A percentile compares a stretch with the other conserved stretches of the same genome.
Evolutionary conservation across 495 filamentous ascomycete species (phyloP).

Genomic region (Cercophora newfieldiana): DNA sequence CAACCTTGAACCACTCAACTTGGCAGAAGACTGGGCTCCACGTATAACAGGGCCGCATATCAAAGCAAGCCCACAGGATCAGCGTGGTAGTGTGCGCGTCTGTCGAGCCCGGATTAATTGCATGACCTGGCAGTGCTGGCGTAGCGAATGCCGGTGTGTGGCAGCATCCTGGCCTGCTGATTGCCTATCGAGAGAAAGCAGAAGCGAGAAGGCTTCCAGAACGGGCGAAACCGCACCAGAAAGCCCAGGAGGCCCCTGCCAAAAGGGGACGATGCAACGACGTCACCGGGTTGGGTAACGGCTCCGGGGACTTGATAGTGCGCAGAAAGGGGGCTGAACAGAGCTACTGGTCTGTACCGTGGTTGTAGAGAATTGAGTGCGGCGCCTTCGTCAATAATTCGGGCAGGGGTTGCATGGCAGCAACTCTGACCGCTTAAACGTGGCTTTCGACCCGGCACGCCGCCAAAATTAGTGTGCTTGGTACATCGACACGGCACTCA

Average conservation of each 20-base stretch:
- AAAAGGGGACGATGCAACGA: neutral
- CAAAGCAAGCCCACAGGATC: neutral
- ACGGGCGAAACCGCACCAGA: neutral
- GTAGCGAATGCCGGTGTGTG: neutral
- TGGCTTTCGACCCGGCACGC: neutral
- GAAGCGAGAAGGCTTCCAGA: conserved; percentile 1
- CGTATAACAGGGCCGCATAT: neutral
- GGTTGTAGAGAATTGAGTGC: conserved; percentile 6
- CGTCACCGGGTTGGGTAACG: neutral
- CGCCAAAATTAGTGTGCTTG: neutral
- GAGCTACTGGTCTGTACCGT: neutral
- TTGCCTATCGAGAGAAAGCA: neutral
- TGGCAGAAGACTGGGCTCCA: neutral
- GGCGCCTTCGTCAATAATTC: conserved; percentile 2
- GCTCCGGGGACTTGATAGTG: neutral
- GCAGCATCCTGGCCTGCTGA: neutral
- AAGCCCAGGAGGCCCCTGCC: neutral
- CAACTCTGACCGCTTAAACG: neutral
- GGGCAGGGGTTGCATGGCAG: conserved; percentile 5
- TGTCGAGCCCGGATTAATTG: neutral
- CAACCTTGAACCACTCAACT: neutral
- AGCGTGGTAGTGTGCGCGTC: neutral
- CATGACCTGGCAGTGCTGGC: neutral
- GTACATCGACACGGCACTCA: neutral
- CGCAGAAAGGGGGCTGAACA: neutral